phyloP scores from a whole-genome alignment of 352 stramenopile genomes.

The Phytophthora constricta region DNA sequence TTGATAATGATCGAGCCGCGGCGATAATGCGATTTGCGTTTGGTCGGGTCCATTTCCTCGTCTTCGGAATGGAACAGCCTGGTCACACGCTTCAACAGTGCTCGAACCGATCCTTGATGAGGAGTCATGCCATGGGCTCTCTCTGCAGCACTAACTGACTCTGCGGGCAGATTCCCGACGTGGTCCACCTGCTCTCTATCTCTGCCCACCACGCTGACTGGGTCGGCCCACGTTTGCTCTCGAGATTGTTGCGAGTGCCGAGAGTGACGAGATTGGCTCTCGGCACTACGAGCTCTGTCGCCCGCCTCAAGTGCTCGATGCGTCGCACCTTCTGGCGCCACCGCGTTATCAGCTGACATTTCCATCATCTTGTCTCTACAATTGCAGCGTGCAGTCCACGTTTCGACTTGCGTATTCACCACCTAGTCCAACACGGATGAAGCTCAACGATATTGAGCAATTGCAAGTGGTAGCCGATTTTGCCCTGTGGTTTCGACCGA shows the following conservation, averaged over 20 bases:
- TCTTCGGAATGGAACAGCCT: constrained; percentile 50
- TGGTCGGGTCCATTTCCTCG: constrained; percentile 44
- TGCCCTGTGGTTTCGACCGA: constrained; percentile 24
- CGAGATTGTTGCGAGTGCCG: background rate
- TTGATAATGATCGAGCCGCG: constrained; percentile 76
- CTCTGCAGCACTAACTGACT: constrained; percentile 20
- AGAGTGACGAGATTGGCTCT: background rate
- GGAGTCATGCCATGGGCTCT: background rate
- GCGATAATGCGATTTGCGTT: constrained; percentile 63
- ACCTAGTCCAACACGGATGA: background rate
- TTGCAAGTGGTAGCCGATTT: constrained; percentile 15
- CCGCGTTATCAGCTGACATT: constrained; percentile 41
- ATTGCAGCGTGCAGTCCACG: background rate
- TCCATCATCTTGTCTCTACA: constrained; percentile 47
- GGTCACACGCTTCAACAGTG: constrained; percentile 46
- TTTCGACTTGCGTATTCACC: background rate
- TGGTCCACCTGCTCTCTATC: constrained; percentile 9
- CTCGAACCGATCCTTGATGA: constrained; percentile 36
- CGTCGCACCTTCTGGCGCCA: constrained; percentile 31
- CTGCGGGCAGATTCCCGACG: constrained; percentile 2
- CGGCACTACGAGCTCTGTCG: constrained; percentile 4
- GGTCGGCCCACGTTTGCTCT: constrained; percentile 28
- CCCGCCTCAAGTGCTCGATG: constrained; percentile 19
- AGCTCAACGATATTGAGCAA: background rate
- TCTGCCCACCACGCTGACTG: background rate